These are phyloP conservation scores for Scortechinia acanthostroma DNA, from an alignment of 2,329 filamentous ascomycete genomes.

Conservation along the genomic window DNA sequence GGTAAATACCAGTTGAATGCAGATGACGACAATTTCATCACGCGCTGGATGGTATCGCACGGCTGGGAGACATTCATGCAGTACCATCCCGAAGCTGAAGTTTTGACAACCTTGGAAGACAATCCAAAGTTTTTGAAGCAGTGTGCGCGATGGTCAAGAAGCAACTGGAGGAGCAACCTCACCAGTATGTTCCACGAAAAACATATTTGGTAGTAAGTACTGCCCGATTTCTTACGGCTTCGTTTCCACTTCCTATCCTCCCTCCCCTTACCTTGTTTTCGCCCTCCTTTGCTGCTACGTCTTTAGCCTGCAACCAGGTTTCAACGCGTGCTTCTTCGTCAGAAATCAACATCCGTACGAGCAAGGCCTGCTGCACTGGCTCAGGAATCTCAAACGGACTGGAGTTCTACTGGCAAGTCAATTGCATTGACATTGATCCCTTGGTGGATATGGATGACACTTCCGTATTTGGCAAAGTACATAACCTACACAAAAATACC, in stretches of 20 bases:
- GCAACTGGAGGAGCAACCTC: constrained; percentile 65
- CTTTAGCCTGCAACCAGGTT: too few relatives aligned
- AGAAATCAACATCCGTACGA: too few relatives aligned
- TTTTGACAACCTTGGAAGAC: constrained; percentile 58
- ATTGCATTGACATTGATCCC: too few relatives aligned
- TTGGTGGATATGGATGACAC: not conserved
- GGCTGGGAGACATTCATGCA: constrained; percentile 61
- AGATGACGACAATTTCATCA: constrained; percentile 67
- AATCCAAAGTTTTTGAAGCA: constrained; percentile 59
- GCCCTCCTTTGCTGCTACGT: too few relatives aligned
- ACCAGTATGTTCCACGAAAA: constrained; percentile 59
- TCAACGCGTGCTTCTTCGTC: too few relatives aligned
- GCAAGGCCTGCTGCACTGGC: too few relatives aligned
- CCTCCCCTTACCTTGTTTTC: not conserved
- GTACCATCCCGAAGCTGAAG: constrained; percentile 58
- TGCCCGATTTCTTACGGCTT: not conserved
- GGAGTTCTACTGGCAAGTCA: not conserved
- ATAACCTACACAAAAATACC: not conserved
- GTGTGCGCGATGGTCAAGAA: constrained; percentile 61
- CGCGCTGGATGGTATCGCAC: constrained; percentile 60
- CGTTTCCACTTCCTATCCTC: not conserved
- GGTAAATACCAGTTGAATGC: constrained; percentile 57
- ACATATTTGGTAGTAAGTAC: constrained; percentile 57
- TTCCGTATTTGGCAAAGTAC: not conserved
- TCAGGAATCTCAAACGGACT: not conserved